Conservation (phyloP, 2,329 filamentous ascomycete species). For the Pezicula carpinea region DNA sequence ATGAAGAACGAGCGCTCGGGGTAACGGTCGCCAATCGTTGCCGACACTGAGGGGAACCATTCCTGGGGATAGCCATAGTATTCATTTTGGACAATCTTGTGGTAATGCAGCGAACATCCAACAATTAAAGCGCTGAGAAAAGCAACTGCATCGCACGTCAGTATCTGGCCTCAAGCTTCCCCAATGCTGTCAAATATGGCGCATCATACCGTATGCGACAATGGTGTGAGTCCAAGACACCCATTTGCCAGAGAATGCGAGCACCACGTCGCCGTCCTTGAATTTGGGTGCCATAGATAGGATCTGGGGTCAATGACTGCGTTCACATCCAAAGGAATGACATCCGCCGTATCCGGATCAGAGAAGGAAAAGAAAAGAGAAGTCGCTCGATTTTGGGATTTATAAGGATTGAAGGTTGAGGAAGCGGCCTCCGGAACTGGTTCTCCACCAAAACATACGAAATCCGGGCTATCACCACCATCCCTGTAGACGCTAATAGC, state of each 20-base stretch:
- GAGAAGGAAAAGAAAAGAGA: slow-evolving; percentile 4
- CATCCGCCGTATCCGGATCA: slow-evolving; percentile 22
- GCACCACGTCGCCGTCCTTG: slow-evolving; percentile 58
- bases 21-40: slow-evolving; percentile 95
- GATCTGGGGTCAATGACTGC: slow-evolving; percentile 8
- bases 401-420: neutral
- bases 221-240: slow-evolving; percentile 83
- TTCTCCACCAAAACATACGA: too few relatives aligned
- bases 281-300: slow-evolving; percentile 44
- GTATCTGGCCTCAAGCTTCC: slow-evolving; percentile 3
- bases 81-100: slow-evolving; percentile 97
- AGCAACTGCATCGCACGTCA: slow-evolving; percentile 50
- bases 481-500: too few relatives aligned
- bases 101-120: slow-evolving; percentile 79
- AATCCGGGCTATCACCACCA: too few relatives aligned
- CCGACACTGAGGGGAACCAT: slow-evolving; percentile 95
- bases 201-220: slow-evolving; percentile 67
- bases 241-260: slow-evolving; percentile 79
- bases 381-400: slow-evolving; percentile 7
- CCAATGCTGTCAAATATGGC: neutral
- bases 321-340: slow-evolving; percentile 26
- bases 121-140: slow-evolving; percentile 84
- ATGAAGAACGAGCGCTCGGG: slow-evolving; percentile 96
- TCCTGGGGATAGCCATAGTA: slow-evolving; percentile 91
- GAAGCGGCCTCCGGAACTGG: too few relatives aligned